These are phyloP conservation scores for Chernovozyma aurita DNA, from an alignment of 1,139 yeast genomes.

Conservation along the genomic window DNA sequence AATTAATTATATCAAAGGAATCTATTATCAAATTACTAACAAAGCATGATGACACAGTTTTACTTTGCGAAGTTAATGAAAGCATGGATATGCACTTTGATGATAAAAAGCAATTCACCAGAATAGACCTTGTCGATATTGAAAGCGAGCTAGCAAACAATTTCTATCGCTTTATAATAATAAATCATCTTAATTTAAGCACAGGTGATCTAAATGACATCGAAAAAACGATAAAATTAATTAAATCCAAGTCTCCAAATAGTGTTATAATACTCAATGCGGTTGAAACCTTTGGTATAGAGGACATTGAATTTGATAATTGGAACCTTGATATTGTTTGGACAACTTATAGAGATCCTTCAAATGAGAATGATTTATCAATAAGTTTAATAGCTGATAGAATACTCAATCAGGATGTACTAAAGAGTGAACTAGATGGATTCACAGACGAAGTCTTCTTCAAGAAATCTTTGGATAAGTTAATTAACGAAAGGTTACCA, in stretches of 20 bases:
- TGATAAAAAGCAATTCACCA: not conserved
- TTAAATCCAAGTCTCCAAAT: slow-evolving; percentile 7
- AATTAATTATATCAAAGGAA: not conserved
- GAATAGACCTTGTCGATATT: not conserved
- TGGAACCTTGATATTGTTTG: slow-evolving; percentile 13
- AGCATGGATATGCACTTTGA: not conserved
- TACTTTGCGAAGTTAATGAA: not conserved
- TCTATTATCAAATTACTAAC: not conserved
- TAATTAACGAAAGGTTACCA: too few species aligned
- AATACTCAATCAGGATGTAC: too few species aligned
- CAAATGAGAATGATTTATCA: too few species aligned
- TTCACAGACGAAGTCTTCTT: too few species aligned
- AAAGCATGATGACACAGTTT: not conserved
- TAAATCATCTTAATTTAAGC: not conserved
- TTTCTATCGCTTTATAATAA: not conserved
- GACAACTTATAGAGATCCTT: too few species aligned
- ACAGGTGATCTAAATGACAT: slow-evolving; percentile 6
- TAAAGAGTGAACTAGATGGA: too few species aligned
- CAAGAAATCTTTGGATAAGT: too few species aligned
- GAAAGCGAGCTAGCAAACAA: not conserved
- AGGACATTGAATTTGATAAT: slow-evolving; percentile 10
- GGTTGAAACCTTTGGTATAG: slow-evolving; percentile 10
- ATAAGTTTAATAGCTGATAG: not conserved
- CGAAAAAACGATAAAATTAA: slow-evolving; percentile 5
- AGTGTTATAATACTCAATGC: slow-evolving; percentile 11